phyloP scores from a whole-genome alignment of 768 basidiomycete genomes.

The Pisolithus sp. region DNA sequence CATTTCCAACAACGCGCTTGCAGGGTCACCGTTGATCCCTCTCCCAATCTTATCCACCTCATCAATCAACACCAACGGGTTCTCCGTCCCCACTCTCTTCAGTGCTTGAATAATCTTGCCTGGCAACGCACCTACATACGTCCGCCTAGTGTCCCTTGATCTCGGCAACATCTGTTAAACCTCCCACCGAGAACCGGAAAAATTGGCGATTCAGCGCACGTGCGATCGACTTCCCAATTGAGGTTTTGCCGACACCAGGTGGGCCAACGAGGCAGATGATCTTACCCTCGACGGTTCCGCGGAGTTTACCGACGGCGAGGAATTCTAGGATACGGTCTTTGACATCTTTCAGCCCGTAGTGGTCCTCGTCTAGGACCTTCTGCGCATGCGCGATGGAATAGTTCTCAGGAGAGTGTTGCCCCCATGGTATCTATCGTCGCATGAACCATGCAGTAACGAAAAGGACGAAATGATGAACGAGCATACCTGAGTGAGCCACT shows the following conservation, averaged over 20 bases:
- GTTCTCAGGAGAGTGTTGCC: constrained; percentile 88
- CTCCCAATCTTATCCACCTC: constrained; percentile 95
- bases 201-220: constrained; percentile 87
- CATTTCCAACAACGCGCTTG: constrained; percentile 89
- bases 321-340: constrained; percentile 95
- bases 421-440: constrained; percentile 82
- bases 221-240: constrained; percentile 92
- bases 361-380: constrained; percentile 86
- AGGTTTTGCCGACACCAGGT: constrained; percentile 96
- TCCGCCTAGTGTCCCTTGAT: constrained; percentile 97
- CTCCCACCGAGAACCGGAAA: constrained; percentile 96
- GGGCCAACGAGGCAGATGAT: constrained; percentile 96
- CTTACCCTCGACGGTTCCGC: constrained; percentile 94
- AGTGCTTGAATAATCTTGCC: constrained; percentile 94
- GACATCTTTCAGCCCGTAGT: constrained; percentile 88
- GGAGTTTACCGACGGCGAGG: constrained; percentile 89
- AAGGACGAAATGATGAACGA: neutral
- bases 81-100: constrained; percentile 89
- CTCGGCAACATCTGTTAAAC: constrained; percentile 95
- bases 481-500: constrained; percentile 79
- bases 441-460: constrained; percentile 1
- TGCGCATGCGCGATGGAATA: constrained; percentile 81
- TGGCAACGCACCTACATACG: constrained; percentile 92
- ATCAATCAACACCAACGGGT: constrained; percentile 89
- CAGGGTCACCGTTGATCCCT: constrained; percentile 88